A percentile compares a stretch with the other conserved stretches of the same genome.
phyloP scores from a whole-genome alignment of 2,329 filamentous ascomycete species.

The Dothiorella sarmentorum region DNA sequence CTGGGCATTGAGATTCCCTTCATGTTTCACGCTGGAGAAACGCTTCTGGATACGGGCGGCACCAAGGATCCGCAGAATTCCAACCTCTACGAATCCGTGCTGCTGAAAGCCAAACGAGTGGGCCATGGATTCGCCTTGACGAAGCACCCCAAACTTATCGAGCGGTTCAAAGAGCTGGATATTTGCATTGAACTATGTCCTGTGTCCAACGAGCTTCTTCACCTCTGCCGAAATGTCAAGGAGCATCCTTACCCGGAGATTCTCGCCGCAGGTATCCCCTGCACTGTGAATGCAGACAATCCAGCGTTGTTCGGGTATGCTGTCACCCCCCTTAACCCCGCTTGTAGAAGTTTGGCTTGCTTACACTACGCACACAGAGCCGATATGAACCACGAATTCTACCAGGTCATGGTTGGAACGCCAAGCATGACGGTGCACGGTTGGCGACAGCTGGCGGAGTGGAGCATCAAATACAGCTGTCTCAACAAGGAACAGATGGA shows the following conservation, averaged over 20 bases:
- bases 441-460: slow-evolving; percentile 60
- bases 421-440: slow-evolving; percentile 64
- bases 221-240: slow-evolving; percentile 61
- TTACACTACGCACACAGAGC: slow-evolving; percentile 49
- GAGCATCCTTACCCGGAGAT: slow-evolving; percentile 67
- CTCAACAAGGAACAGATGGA: slow-evolving; percentile 38
- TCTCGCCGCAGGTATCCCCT: slow-evolving; percentile 69
- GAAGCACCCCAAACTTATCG: slow-evolving; percentile 63
- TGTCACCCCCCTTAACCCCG: too few species aligned
- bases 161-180: slow-evolving; percentile 55
- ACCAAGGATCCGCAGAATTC: slow-evolving; percentile 55
- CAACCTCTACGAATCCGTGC: slow-evolving; percentile 66
- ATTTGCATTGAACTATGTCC: slow-evolving; percentile 75
- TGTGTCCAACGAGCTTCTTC: slow-evolving; percentile 73
- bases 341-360: too few species aligned
- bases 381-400: slow-evolving; percentile 71
- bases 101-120: slow-evolving; percentile 65
- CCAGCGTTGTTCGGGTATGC: slow-evolving; percentile 65
- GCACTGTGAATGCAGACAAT: slow-evolving; percentile 72
- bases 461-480: slow-evolving; percentile 47
- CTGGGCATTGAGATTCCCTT: slow-evolving; percentile 61
- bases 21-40: slow-evolving; percentile 74
- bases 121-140: slow-evolving; percentile 70
- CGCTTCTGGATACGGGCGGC: slow-evolving; percentile 60
- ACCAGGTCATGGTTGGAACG: slow-evolving; percentile 69